These are phyloP conservation scores for Glycine latifolia DNA, from an alignment of 306 rosid genomes.

Conservation along the genomic window DNA sequence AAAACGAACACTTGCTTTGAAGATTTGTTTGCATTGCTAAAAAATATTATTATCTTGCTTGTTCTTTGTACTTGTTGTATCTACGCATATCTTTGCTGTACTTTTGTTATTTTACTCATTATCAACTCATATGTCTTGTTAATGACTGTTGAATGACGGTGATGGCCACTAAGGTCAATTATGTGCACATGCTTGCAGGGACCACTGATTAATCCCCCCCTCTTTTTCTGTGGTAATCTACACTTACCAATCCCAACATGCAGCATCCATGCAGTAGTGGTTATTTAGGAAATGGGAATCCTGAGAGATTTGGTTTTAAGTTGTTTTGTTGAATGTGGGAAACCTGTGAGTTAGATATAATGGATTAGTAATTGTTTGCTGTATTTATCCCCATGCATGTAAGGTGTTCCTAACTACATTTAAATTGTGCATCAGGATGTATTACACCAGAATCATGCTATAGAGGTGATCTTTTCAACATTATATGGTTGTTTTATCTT, in stretches of 20 bases:
- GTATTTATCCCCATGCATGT: constrained; percentile 34
- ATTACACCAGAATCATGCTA: constrained; percentile 51
- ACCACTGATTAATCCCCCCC: not conserved
- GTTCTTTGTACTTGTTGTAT: constrained; percentile 24
- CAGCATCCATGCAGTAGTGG: constrained; percentile 46
- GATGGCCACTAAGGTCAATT: constrained; percentile 39
- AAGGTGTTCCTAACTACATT: constrained; percentile 48
- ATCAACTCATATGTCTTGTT: not conserved
- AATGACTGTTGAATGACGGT: constrained; percentile 30
- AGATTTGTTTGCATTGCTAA: constrained; percentile 17
- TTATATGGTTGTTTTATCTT: constrained; percentile 53
- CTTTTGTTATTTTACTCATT: constrained; percentile 9
- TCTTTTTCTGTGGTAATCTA: constrained; percentile 14
- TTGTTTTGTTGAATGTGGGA: constrained; percentile 33
- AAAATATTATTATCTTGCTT: not conserved
- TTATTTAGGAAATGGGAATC: constrained; percentile 31
- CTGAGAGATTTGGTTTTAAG: constrained; percentile 37
- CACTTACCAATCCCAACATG: constrained; percentile 48
- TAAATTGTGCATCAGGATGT: constrained; percentile 53
- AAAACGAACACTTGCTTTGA: constrained; percentile 4
- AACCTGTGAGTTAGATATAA: constrained; percentile 33
- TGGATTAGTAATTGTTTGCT: constrained; percentile 27
- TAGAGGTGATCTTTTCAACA: constrained; percentile 52
- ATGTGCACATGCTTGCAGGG: constrained; percentile 43
- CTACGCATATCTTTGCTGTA: not conserved